Evolutionary conservation across 2,329 filamentous ascomycete genomes (phyloP).

Genomic region (Apiospora hydei): DNA sequence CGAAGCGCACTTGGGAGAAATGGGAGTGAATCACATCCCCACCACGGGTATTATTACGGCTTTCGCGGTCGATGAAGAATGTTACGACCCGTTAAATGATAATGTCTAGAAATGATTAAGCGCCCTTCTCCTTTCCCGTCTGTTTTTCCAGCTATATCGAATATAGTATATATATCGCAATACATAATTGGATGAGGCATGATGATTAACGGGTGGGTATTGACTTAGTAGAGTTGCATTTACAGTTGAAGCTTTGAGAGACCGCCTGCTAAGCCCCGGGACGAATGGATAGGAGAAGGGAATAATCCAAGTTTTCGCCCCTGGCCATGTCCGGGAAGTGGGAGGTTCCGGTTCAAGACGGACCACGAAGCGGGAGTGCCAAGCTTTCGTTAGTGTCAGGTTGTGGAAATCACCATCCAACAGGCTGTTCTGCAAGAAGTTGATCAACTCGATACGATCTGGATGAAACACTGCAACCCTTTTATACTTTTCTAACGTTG

Average conservation of each 20-base stretch:
- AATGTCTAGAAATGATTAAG: conserved; percentile 7
- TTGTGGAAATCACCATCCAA: conserved; percentile 10
- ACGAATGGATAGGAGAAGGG: neutral
- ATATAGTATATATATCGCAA: neutral
- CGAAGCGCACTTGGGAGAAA: no score
- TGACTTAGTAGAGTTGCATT: neutral
- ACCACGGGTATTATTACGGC: conserved; percentile 2
- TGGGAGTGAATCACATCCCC: neutral
- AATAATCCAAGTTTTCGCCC: neutral
- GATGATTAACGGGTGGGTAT: neutral
- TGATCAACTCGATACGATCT: neutral
- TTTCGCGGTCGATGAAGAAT: neutral
- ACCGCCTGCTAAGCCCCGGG: conserved; percentile 1
- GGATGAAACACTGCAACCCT: conserved; percentile 10
- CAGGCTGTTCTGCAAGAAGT: neutral
- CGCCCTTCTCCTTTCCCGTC: neutral
- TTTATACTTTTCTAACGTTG: neutral
- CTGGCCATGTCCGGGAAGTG: neutral
- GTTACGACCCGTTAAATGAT: conserved; percentile 8
- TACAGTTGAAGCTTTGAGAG: neutral
- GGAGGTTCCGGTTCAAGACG: neutral
- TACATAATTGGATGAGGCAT: neutral
- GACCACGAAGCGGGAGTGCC: conserved; percentile 17
- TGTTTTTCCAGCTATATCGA: neutral
- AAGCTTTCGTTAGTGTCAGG: conserved; percentile 15